Conservation (phyloP, 2,329 filamentous ascomycete genomes). For the Aspergillus costaricaensis region DNA sequence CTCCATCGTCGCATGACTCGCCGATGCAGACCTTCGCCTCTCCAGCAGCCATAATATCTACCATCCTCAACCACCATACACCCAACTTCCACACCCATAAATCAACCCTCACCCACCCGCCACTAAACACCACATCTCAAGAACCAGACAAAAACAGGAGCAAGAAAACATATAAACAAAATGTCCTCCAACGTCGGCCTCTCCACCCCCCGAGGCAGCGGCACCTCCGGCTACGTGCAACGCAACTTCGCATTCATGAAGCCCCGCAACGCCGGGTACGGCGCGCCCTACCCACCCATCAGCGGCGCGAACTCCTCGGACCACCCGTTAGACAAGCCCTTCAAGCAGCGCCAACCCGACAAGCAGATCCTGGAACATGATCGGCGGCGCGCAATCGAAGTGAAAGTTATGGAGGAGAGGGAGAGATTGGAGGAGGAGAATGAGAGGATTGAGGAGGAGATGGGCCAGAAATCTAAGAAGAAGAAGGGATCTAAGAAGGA, state of each 20-base stretch:
- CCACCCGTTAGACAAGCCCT: slow-evolving; percentile 48
- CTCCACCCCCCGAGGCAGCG: slow-evolving; percentile 87
- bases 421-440: slow-evolving; percentile 87
- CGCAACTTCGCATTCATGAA: slow-evolving; percentile 87
- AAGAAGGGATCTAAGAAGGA: slow-evolving; percentile 11
- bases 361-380: slow-evolving; percentile 93
- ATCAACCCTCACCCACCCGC: too few species aligned
- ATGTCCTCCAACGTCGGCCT: slow-evolving; percentile 99
- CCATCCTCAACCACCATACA: not conserved
- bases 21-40: not conserved
- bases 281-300: slow-evolving; percentile 67
- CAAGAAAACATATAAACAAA: not conserved
- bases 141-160: not conserved
- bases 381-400: slow-evolving; percentile 84
- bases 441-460: slow-evolving; percentile 64
- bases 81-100: not conserved
- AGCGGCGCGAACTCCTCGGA: slow-evolving; percentile 28
- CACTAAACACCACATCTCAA: not conserved
- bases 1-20: not conserved
- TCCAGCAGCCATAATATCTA: not conserved
- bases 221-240: slow-evolving; percentile 96
- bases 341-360: slow-evolving; percentile 84
- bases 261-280: slow-evolving; percentile 70
- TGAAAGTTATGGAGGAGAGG: slow-evolving; percentile 86
- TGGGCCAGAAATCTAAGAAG: slow-evolving; percentile 39